Conservation (phyloP, 2,329 filamentous ascomycete genomes). For the Aureobasidium musti region DNA sequence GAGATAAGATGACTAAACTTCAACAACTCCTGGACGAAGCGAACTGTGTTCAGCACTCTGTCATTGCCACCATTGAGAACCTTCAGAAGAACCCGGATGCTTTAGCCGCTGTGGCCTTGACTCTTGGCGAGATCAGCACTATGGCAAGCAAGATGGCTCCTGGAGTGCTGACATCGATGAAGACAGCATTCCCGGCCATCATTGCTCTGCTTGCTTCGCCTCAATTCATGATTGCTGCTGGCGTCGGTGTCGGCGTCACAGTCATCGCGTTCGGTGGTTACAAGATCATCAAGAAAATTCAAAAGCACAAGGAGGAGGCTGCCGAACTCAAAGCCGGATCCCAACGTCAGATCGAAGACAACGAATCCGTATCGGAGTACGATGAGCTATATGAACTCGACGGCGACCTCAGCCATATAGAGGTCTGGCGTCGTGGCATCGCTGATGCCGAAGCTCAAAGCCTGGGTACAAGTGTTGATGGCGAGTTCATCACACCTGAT, state of each 20-base stretch:
- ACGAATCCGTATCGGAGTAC: conserved; percentile 41
- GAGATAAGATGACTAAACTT: conserved; percentile 70
- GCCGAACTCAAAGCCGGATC: conserved; percentile 34
- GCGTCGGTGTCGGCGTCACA: conserved; percentile 87
- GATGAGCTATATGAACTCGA: conserved; percentile 60
- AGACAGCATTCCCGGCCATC: conserved; percentile 78
- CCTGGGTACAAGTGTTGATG: conserved; percentile 62
- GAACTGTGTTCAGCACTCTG: conserved; percentile 83
- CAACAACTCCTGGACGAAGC: conserved; percentile 81
- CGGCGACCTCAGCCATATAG: conserved; percentile 59
- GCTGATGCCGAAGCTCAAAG: conserved; percentile 58
- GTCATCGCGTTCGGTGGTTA: conserved; percentile 94
- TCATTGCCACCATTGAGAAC: conserved; percentile 76
- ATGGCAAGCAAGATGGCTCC: conserved; percentile 83
- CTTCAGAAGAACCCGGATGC: conserved; percentile 83
- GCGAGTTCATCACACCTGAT: conserved; percentile 64
- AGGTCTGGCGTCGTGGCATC: conserved; percentile 65
- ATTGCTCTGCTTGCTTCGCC: conserved; percentile 85
- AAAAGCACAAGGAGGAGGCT: conserved; percentile 47
- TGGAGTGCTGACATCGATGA: conserved; percentile 71
- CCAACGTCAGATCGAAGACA: conserved; percentile 37
- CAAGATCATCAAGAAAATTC: conserved; percentile 92
- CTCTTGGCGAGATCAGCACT: conserved; percentile 85
- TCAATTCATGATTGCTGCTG: conserved; percentile 90
- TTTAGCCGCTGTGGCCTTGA: conserved; percentile 89